Conservation (phyloP, 371 early-diverging fungal species). For the Nematocida homosporus region DNA sequence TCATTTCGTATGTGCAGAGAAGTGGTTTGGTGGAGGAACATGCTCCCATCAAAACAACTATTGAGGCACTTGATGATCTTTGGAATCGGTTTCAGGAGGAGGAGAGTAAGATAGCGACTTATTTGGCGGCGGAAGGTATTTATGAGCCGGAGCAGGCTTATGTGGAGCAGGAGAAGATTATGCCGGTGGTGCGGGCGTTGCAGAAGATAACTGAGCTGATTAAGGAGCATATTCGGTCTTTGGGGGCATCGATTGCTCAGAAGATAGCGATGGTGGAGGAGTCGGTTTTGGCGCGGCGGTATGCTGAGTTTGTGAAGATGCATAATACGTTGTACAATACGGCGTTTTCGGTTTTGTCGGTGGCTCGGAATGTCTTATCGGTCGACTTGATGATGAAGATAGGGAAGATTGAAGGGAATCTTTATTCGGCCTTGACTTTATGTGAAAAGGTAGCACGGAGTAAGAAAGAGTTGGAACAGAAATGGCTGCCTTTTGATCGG, state of each 20-base stretch:
- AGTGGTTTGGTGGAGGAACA: neutral
- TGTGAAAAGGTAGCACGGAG: neutral
- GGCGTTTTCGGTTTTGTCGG: neutral
- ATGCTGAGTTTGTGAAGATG: neutral
- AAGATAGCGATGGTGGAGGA: neutral
- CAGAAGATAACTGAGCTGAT: neutral
- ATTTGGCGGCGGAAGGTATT: neutral
- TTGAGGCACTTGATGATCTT: neutral
- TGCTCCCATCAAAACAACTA: neutral
- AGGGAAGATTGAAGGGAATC: neutral
- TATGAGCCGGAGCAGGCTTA: neutral
- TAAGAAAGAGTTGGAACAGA: neutral
- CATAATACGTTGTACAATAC: neutral
- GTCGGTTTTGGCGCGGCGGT: neutral
- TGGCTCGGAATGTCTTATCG: neutral
- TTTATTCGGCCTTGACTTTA: neutral
- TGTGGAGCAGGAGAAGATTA: neutral
- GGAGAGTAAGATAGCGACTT: neutral
- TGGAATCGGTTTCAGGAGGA: constrained; percentile 5
- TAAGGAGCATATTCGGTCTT: neutral
- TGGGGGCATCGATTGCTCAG: neutral
- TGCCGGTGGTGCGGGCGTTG: neutral
- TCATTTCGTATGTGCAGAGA: neutral
- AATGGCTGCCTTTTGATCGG: neutral
- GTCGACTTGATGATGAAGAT: neutral